Conservation (phyloP, 495 filamentous ascomycete species). For the Evernia prunastri region DNA sequence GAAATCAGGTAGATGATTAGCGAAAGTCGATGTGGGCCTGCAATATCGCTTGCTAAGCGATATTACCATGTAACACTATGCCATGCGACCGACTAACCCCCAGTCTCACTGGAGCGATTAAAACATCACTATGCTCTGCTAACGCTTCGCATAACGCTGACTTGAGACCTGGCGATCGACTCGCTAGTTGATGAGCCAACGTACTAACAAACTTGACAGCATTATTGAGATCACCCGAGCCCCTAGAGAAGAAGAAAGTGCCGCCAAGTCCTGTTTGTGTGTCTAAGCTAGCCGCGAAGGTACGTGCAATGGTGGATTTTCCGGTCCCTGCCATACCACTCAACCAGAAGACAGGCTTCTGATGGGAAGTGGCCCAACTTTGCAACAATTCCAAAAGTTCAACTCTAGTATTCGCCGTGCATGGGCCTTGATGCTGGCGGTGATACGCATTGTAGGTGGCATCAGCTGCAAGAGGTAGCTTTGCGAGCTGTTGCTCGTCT, state of each 20-base stretch:
- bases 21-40: too few species aligned
- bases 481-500: neutral
- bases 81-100: too few species aligned
- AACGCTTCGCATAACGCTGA: conserved; percentile 35
- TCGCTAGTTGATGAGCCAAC: conserved; percentile 38
- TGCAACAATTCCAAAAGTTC: conserved; percentile 31
- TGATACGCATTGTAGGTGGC: conserved; percentile 29
- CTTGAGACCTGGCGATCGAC: conserved; percentile 27
- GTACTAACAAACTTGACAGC: conserved; percentile 41
- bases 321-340: conserved; percentile 41
- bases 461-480: neutral
- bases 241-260: conserved; percentile 50
- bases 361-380: conserved; percentile 29
- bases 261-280: conserved; percentile 26
- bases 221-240: conserved; percentile 38
- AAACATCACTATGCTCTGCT: conserved; percentile 33
- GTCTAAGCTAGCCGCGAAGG: conserved; percentile 26
- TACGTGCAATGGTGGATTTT: conserved; percentile 40
- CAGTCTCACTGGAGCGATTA: too few species aligned
- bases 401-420: conserved; percentile 32
- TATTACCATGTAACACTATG: too few species aligned
- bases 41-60: too few species aligned
- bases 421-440: conserved; percentile 30
- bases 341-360: conserved; percentile 38
- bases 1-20: too few species aligned